A percentile compares a stretch with the other conserved stretches of the same genome.
These are phyloP conservation scores for Colletotrichum sp. DNA, from an alignment of 2,329 filamentous ascomycete genomes.

Conservation along the genomic window DNA sequence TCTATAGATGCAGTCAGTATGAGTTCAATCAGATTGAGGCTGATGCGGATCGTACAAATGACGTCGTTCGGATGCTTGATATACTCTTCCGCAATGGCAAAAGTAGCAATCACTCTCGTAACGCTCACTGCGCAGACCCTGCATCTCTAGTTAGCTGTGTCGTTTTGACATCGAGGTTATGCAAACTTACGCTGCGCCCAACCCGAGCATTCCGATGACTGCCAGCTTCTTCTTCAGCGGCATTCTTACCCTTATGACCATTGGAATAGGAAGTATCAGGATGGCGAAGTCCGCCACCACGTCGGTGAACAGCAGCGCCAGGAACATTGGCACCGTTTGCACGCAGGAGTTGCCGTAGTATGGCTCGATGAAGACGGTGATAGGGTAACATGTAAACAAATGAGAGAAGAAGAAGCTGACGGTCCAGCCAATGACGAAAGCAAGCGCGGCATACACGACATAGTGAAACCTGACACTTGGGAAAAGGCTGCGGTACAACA, in stretches of 20 bases:
- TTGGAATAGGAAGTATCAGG: slow-evolving; percentile 27
- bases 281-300: slow-evolving; percentile 27
- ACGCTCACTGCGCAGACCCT: slow-evolving; percentile 19
- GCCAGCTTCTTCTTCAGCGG: slow-evolving; percentile 26
- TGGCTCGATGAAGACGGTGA: slow-evolving; percentile 26
- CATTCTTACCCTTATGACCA: slow-evolving; percentile 28
- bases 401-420: slow-evolving; percentile 29
- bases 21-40: no score
- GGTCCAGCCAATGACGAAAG: slow-evolving; percentile 25
- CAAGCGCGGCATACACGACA: slow-evolving; percentile 26
- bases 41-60: slow-evolving; percentile 23
- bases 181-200: slow-evolving; percentile 25
- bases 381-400: slow-evolving; percentile 28
- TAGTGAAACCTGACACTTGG: slow-evolving; percentile 28
- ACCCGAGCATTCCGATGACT: slow-evolving; percentile 28
- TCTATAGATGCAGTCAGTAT: slow-evolving; percentile 7
- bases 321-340: slow-evolving; percentile 23
- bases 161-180: not conserved
- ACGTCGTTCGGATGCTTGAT: slow-evolving; percentile 25
- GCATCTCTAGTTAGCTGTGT: not conserved
- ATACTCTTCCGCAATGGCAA: slow-evolving; percentile 23
- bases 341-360: slow-evolving; percentile 28
- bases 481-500: slow-evolving; percentile 37
- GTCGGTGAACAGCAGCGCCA: slow-evolving; percentile 25
- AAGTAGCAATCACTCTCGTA: slow-evolving; percentile 24